Percentiles rank a stretch among this genome's conserved stretches.
These are phyloP conservation scores for Spathaspora arborariae DNA, from an alignment of 805 yeast species.

Conservation along the genomic window DNA sequence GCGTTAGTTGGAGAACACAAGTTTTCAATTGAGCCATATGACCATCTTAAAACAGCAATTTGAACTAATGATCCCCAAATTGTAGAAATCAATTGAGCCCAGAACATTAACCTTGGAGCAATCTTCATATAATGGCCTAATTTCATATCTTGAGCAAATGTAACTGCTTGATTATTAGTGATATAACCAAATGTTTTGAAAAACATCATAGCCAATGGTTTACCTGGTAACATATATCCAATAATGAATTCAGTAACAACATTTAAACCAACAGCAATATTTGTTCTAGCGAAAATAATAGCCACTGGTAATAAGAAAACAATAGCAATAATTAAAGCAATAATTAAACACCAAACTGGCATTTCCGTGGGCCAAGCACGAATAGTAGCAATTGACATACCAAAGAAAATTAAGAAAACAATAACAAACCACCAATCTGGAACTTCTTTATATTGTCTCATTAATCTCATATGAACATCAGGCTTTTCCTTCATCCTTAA, in stretches of 20 bases:
- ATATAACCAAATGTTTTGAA: slow-evolving; percentile 47
- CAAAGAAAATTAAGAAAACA: slow-evolving; percentile 27
- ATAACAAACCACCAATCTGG: slow-evolving; percentile 44
- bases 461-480: slow-evolving; percentile 49
- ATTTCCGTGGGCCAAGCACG: slow-evolving; percentile 39
- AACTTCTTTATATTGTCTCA: slow-evolving; percentile 40
- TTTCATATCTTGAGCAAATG: slow-evolving; percentile 46
- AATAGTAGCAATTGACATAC: slow-evolving; percentile 34
- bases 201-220: slow-evolving; percentile 46
- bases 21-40: slow-evolving; percentile 30
- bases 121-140: slow-evolving; percentile 43
- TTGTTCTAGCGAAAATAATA: slow-evolving; percentile 18
- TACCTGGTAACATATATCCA: slow-evolving; percentile 46
- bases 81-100: slow-evolving; percentile 42
- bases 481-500: slow-evolving; percentile 14
- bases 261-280: slow-evolving; percentile 37
- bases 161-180: slow-evolving; percentile 46
- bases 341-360: slow-evolving; percentile 40
- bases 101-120: slow-evolving; percentile 36
- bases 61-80: slow-evolving; percentile 41
- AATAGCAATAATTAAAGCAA: slow-evolving; percentile 37
- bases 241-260: slow-evolving; percentile 41
- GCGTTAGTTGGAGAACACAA: slow-evolving; percentile 29
- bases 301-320: slow-evolving; percentile 40
- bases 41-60: slow-evolving; percentile 40